Evolutionary conservation across 2,329 filamentous ascomycete genomes (phyloP), one percentile per base, ranked within the genome.

Genomic region (Ophiostoma pallidulum): DNA sequence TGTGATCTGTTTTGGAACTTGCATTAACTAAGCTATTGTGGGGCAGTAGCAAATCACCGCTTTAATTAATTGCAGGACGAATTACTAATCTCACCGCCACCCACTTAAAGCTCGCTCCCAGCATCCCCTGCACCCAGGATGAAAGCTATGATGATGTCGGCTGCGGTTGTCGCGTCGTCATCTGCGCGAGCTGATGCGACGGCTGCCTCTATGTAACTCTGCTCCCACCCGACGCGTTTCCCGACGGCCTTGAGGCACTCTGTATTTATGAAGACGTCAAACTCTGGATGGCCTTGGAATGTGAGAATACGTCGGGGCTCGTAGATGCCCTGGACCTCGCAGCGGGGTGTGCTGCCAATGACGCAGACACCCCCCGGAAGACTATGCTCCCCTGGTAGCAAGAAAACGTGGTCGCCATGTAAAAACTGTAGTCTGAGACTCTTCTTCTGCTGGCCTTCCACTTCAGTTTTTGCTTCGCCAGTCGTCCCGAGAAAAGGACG

Each of bases 281-380:
- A 71, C 47, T 70, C 68, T 19, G 66, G 67, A 51, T 70, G 66
- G 0, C 67, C 67, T 40, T 70, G 66, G 22, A 62, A 63, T 0
- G 66, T 70, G 16, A 71, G 55, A 0, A 70, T 56, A 1, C 65
- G 56, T 0, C 63, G 62, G 2, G 61, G 54, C 48, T 66, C 53
- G 48, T 65, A 67, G 5, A 69, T 46, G 0, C 67, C 68, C 48
- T 70, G 66, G 6, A 66, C 55, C 0, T 49, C 53, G 51, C 67
- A 70, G 42, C 64, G 59, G 2, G 56, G 35, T 3, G 55, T 55
- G 0, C 41, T 33, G 1, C 61, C 62, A 8, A 49, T 14, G 16
- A 64, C 53, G 8, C 41, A 24, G 5, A 58, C 22, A 50, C 54
- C 57, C 1, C 37, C 24, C 3, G 48, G 18, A 1, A 55, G 55